Base-by-base conservation (phyloP, 1,284 basidiomycete genomes). In the Ustilago xerochloae region DNA sequence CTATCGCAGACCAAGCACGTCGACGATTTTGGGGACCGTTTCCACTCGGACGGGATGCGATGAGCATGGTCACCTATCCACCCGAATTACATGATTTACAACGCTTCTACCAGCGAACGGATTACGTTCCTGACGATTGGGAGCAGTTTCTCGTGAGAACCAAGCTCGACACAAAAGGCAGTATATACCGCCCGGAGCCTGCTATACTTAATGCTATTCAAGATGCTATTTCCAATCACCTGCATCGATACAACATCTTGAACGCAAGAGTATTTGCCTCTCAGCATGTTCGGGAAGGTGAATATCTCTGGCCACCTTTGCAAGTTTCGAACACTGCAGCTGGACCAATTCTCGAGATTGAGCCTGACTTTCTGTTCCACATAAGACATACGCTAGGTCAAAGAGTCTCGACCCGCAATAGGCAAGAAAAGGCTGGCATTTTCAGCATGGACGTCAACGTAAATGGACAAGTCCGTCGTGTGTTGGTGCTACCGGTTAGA, bases 221-320 rank as follows among this genome's bases (percentile, higher is more conserved):
- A 1, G 8, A 24, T 7, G 26, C 5, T 1, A 49, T 55, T 36
- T 50, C 36, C 52, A 1, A 13, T 1, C 12, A 3, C 13, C 39
- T 63, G 10, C 0, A 8, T 18, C 10, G 7, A 16, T 1, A 0
- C 15, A 32, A 13, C 13, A 18, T 35, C 4, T 13, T 1, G 30
- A 29, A 29, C 13, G 0, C 5, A 32, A 6, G 4, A n/a, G 16
- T 49, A 12, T 1, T 3, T 22, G n/a, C n/a, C 16, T 6, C 5
- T 18, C 47, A 18, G 32, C 36, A 49, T 35, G 41, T 43, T 3
- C 6, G 4, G 20, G 6, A 59, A 29, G 63, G 63, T n/a, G 50
- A 65, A 13, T 59, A 20, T 12, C 33, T 65, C 16, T 65, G 45
- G 56, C 63, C 56, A 5, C 63, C 63, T 0, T 43, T 57, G 28